A percentile compares a stretch with the other conserved stretches of the same genome.
These are phyloP conservation scores for Suillus plorans DNA, from an alignment of 768 basidiomycete species.

Conservation along the genomic window DNA sequence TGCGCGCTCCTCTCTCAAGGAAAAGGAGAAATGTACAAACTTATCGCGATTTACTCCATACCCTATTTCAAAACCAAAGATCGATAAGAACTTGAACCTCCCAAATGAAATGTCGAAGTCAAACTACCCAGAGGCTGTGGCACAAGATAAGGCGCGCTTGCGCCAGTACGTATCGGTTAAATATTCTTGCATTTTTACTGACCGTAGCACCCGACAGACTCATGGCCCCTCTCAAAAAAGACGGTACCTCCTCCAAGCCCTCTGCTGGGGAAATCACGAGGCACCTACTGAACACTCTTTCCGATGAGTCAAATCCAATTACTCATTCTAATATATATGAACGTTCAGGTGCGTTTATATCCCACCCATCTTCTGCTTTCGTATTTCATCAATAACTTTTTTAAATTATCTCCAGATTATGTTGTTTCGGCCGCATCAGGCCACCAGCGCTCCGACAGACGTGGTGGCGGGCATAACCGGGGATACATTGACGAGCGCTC, in stretches of 20 bases:
- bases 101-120: background rate
- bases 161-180: background rate
- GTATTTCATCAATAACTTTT: background rate
- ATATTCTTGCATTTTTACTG: background rate
- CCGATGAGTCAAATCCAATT: conserved; percentile 71
- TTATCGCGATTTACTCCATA: conserved; percentile 3
- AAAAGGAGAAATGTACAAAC: conserved; percentile 2
- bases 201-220: conserved; percentile 17
- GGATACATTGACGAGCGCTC: conserved; percentile 43
- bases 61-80: conserved; percentile 2
- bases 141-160: conserved; percentile 1
- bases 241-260: conserved; percentile 27
- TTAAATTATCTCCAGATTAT: conserved; percentile 39
- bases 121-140: conserved; percentile 2
- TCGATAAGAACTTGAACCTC: background rate
- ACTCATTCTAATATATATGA: conserved; percentile 67
- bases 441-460: conserved; percentile 61
- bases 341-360: conserved; percentile 50
- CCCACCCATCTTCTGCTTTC: background rate
- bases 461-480: conserved; percentile 29
- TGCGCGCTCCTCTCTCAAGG: conserved; percentile 1
- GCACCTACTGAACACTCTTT: conserved; percentile 59
- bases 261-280: conserved; percentile 51
- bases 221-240: conserved; percentile 29
- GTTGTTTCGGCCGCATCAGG: conserved; percentile 65